Evolutionary conservation across 2,329 filamentous ascomycete genomes (phyloP).

Genomic region (Fusarium dlaminii): DNA sequence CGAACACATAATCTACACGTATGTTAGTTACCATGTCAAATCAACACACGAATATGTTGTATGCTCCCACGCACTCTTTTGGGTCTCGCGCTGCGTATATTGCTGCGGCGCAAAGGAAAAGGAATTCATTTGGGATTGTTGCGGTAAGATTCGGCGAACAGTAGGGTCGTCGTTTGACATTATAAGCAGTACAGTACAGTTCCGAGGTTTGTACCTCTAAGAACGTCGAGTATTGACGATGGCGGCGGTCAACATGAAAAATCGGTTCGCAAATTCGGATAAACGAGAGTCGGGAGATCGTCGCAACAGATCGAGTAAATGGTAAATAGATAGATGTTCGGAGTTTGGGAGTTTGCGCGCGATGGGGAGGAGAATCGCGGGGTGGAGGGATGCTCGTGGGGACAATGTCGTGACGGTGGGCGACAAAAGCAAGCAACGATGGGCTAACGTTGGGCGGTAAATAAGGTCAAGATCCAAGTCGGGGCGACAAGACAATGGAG

Average conservation of each 20-base stretch:
- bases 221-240: slow-evolving; percentile 28
- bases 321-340: neutral
- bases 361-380: slow-evolving; percentile 29
- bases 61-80: slow-evolving; percentile 75
- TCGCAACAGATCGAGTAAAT: slow-evolving; percentile 10
- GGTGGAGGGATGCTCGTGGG: slow-evolving; percentile 35
- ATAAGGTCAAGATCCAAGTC: slow-evolving; percentile 4
- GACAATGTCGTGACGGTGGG: slow-evolving; percentile 24
- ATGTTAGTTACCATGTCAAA: slow-evolving; percentile 23
- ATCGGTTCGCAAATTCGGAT: slow-evolving; percentile 35
- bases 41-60: slow-evolving; percentile 11
- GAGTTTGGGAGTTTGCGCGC: slow-evolving; percentile 19
- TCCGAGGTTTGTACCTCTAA: slow-evolving; percentile 39
- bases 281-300: slow-evolving; percentile 3
- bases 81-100: slow-evolving; percentile 71
- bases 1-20: slow-evolving; percentile 90
- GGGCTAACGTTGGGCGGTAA: slow-evolving; percentile 8
- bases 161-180: slow-evolving; percentile 71
- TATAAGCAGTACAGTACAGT: slow-evolving; percentile 29
- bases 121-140: slow-evolving; percentile 70
- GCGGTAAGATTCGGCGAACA: slow-evolving; percentile 70
- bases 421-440: slow-evolving; percentile 37
- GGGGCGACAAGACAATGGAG: slow-evolving; percentile 6
- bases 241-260: slow-evolving; percentile 45
- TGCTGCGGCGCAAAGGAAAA: slow-evolving; percentile 78